phyloP scores from a whole-genome alignment of 2,329 filamentous ascomycete genomes.

The Clarireedia homoeocarpa region DNA sequence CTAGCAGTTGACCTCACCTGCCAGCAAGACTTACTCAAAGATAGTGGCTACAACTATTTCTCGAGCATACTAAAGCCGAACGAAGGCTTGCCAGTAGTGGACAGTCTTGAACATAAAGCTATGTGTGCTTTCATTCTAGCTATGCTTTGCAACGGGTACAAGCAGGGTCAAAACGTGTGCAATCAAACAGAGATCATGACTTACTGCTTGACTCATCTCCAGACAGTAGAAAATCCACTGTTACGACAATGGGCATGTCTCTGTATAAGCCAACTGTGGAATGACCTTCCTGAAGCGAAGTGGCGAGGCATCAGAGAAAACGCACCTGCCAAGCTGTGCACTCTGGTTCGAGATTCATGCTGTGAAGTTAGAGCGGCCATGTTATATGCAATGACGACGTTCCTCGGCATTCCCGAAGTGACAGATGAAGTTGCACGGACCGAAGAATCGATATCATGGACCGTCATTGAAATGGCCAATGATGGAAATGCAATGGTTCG shows the following conservation, averaged over 20 bases:
- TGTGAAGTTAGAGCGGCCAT: constrained; percentile 91
- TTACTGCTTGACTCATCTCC: constrained; percentile 75
- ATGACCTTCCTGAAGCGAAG: constrained; percentile 84
- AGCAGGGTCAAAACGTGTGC: constrained; percentile 84
- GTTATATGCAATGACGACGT: constrained; percentile 87
- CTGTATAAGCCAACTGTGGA: constrained; percentile 92
- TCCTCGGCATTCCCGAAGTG: constrained; percentile 86
- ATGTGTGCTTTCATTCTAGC: constrained; percentile 98
- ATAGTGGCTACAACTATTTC: constrained; percentile 96
- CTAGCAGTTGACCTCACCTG: constrained; percentile 92
- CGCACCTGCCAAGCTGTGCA: constrained; percentile 69
- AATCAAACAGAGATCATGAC: constrained; percentile 85
- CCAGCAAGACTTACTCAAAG: constrained; percentile 88
- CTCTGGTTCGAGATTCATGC: constrained; percentile 74
- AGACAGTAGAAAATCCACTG: constrained; percentile 79
- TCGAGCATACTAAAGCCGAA: constrained; percentile 82
- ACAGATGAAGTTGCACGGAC: constrained; percentile 86
- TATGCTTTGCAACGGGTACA: constrained; percentile 94
- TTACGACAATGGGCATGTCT: constrained; percentile 93
- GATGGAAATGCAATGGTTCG: constrained; percentile 93
- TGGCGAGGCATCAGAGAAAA: constrained; percentile 90
- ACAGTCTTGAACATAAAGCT: constrained; percentile 88
- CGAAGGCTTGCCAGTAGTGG: constrained; percentile 75
- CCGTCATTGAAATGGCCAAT: constrained; percentile 82
- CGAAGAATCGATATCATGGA: constrained; percentile 84